Conservation (phyloP, 495 filamentous ascomycete genomes). For the Xylaria sp. region DNA sequence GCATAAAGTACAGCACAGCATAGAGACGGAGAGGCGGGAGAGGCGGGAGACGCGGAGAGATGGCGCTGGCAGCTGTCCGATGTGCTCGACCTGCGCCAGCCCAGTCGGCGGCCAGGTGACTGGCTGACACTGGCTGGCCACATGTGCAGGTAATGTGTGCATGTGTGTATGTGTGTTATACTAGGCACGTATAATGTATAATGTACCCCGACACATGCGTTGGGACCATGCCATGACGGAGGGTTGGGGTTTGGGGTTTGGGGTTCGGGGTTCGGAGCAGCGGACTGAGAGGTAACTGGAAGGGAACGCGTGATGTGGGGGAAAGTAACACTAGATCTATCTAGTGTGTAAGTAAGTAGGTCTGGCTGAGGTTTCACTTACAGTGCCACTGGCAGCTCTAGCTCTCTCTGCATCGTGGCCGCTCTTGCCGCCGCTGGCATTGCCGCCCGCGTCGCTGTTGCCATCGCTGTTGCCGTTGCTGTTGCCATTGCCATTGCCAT, state of each 20-base stretch:
- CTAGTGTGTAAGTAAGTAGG: neutral
- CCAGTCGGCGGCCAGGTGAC: constrained; percentile 26
- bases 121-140: no score
- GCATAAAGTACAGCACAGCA: neutral
- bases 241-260: constrained; percentile 21
- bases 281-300: neutral
- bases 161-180: no score
- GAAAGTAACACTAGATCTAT: constrained; percentile 14
- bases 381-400: constrained; percentile 6
- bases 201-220: constrained; percentile 10
- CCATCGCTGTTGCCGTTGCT: no score
- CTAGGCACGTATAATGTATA: no score
- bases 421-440: constrained; percentile 2
- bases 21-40: constrained; percentile 4
- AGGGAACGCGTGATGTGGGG: constrained; percentile 9
- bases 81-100: neutral
- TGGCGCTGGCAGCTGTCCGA: constrained; percentile 24
- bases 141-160: no score
- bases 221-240: neutral
- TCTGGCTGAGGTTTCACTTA: constrained; percentile 15
- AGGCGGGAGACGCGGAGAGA: no score
- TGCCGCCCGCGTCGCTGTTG: no score
- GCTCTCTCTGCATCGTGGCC: constrained; percentile 15
- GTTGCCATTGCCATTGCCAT: no score
- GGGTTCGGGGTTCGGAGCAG: constrained; percentile 6